Percentiles rank a stretch among this genome's conserved stretches.
Conservation (phyloP, 83 land plant species). For the Larix sibirica region DNA sequence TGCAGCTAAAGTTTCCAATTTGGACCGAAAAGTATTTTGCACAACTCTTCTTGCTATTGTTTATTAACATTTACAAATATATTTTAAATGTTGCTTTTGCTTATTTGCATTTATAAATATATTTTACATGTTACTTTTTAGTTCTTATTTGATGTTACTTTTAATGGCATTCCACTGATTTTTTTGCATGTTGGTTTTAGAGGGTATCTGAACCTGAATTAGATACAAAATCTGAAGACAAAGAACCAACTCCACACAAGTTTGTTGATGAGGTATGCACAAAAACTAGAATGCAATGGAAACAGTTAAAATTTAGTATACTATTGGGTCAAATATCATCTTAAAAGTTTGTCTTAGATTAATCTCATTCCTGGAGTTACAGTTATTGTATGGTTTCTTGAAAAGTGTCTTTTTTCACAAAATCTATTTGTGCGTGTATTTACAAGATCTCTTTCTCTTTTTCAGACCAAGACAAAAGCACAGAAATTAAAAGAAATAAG, state of each 20-base stretch:
- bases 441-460: neutral
- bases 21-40: conserved; percentile 15
- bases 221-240: neutral
- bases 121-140: conserved; percentile 12
- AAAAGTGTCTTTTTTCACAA: neutral
- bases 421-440: no score
- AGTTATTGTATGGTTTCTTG: no score
- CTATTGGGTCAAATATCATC: no score
- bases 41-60: neutral
- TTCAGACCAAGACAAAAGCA: conserved; percentile 56
- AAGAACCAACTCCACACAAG: neutral
- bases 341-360: no score
- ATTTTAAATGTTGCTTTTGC: neutral
- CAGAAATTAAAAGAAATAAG: conserved; percentile 67
- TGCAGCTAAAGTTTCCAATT: conserved; percentile 29
- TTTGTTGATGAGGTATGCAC: neutral
- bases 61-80: neutral
- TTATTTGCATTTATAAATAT: neutral
- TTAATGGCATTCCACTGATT: neutral
- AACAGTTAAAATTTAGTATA: no score
- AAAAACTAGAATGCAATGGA: neutral
- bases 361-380: no score
- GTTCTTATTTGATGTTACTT: neutral
- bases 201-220: neutral
- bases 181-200: neutral